These are phyloP conservation scores for Pichia sp. DNA, from an alignment of 1,139 yeast genomes.

Conservation along the genomic window DNA sequence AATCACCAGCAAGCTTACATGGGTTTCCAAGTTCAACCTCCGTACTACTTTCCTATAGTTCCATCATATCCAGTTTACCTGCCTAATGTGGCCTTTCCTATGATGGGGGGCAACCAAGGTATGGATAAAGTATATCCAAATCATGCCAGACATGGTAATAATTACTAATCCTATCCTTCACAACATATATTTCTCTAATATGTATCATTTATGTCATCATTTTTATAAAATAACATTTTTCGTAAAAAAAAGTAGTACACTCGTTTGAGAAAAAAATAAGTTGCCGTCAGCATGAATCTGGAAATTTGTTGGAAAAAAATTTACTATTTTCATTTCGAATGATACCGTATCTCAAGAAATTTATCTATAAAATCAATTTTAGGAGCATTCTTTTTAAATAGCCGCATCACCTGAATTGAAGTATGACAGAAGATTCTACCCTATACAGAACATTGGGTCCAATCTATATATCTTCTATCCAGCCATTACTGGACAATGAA, in stretches of 20 bases:
- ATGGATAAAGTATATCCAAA: conserved; percentile 10
- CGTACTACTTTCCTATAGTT: conserved; percentile 1
- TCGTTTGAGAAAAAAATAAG: no score
- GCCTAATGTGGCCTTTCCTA: conserved; percentile 21
- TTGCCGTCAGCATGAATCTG: no score
- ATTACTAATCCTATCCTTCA: neutral
- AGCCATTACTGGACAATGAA: conserved; percentile 44
- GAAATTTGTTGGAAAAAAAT: neutral
- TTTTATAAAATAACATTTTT: neutral
- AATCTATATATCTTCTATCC: conserved; percentile 56
- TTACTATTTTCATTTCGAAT: neutral
- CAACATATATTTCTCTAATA: neutral
- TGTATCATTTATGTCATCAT: neutral
- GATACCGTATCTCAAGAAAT: no score
- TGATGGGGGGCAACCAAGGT: conserved; percentile 16
- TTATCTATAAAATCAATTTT: no score
- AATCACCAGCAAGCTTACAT: conserved; percentile 6
- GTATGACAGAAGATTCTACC: conserved; percentile 15
- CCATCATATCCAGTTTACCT: conserved; percentile 9
- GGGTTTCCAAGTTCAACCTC: conserved; percentile 2
- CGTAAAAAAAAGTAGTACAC: neutral
- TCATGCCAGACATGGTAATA: conserved; percentile 8
- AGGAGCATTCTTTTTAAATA: no score
- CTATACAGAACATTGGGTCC: conserved; percentile 56
- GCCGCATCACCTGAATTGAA: no score